phyloP scores from a whole-genome alignment of 1,284 basidiomycete genomes.

The Pseudozyma sp. region DNA sequence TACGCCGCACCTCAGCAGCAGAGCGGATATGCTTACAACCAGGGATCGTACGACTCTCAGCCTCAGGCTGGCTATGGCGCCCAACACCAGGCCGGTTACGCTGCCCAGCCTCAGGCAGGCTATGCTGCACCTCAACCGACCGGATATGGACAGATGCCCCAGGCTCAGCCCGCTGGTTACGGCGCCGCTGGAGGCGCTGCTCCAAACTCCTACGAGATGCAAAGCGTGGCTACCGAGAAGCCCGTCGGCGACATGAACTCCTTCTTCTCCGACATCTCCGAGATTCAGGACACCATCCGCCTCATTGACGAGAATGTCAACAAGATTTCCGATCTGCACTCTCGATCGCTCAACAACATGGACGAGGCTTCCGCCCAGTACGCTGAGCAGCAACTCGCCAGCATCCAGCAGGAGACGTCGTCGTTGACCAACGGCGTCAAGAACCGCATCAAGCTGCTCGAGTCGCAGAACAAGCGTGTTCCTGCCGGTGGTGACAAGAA shows the following conservation, averaged over 20 bases:
- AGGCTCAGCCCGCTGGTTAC: conserved; percentile 28
- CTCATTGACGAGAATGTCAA: conserved; percentile 66
- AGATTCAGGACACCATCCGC: conserved; percentile 65
- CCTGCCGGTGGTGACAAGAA: conserved; percentile 65
- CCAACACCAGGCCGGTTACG: conserved; percentile 17
- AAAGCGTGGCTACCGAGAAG: conserved; percentile 47
- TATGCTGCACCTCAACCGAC: conserved; percentile 16
- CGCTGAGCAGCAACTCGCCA: conserved; percentile 62
- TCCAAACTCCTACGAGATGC: conserved; percentile 55
- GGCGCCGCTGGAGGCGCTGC: conserved; percentile 18
- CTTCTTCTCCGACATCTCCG: conserved; percentile 65
- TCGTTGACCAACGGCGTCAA: conserved; percentile 65
- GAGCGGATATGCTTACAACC: conserved; percentile 31
- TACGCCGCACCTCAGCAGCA: conserved; percentile 31
- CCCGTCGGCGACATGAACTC: conserved; percentile 52
- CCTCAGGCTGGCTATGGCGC: conserved; percentile 25
- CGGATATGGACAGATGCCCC: conserved; percentile 39
- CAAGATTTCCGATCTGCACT: conserved; percentile 66
- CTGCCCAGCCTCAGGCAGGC: conserved; percentile 9
- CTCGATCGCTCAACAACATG: conserved; percentile 67
- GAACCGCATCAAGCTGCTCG: conserved; percentile 64
- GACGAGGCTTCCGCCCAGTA: conserved; percentile 66
- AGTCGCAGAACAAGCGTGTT: conserved; percentile 56
- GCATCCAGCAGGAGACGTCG: conserved; percentile 61
- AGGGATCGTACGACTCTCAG: conserved; percentile 22